Evolutionary conservation across 2,329 filamentous ascomycete species (phyloP).

Genomic region (Eurotiales sp.): DNA sequence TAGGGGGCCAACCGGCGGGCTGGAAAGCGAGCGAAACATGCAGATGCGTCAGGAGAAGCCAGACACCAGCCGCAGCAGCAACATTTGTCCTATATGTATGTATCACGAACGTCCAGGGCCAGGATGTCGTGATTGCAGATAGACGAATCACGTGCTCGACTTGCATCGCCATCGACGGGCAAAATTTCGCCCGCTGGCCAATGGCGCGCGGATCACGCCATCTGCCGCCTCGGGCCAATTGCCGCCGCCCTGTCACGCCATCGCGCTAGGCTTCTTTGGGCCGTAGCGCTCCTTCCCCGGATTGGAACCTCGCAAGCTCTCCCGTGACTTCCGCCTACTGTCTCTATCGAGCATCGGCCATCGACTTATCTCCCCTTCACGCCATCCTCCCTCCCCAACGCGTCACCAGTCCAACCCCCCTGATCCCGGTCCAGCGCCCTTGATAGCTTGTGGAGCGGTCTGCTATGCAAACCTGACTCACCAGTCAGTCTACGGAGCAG

Average conservation of each 20-base stretch:
- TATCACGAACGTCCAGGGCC: no score
- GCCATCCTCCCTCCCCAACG: neutral
- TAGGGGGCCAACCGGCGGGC: neutral
- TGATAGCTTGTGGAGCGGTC: neutral
- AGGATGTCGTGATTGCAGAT: constrained; percentile 8
- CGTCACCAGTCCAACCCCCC: neutral
- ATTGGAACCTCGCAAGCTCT: constrained; percentile 4
- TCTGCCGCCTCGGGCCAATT: neutral
- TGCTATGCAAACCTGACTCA: neutral
- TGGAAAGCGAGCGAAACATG: constrained; percentile 1
- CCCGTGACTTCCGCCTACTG: neutral
- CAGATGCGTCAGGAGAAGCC: neutral
- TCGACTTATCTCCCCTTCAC: neutral
- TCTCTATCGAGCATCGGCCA: neutral
- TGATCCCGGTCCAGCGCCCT: neutral
- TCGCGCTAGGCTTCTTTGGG: neutral
- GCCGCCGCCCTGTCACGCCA: neutral
- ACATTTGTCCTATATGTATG: no score
- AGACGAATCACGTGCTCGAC: neutral
- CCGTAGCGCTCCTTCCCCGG: constrained; percentile 7
- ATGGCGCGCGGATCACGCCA: neutral
- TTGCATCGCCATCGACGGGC: neutral
- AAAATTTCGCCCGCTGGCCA: no score
- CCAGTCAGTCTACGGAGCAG: no score
- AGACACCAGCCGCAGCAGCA: no score